phyloP scores from a whole-genome alignment of 805 yeast species.

The Lachancea lanzarotensis region DNA sequence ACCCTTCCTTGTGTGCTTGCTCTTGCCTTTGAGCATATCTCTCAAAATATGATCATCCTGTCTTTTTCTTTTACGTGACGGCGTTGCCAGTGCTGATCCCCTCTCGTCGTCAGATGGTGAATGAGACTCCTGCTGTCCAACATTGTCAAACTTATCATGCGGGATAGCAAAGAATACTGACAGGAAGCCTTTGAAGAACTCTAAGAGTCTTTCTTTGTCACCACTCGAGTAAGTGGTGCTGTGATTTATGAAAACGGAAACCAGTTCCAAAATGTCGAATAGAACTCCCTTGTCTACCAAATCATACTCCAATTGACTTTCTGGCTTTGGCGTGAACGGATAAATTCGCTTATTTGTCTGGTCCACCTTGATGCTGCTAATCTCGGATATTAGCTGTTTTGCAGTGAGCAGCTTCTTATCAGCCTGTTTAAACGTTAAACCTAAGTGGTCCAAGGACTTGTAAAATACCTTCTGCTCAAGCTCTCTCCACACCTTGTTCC shows the following conservation, averaged over 20 bases:
- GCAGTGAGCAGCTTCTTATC: slow-evolving; percentile 89
- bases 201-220: slow-evolving; percentile 72
- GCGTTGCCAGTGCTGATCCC: neutral
- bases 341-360: slow-evolving; percentile 80
- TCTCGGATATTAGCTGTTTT: slow-evolving; percentile 84
- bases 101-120: neutral
- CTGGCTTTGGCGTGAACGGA: slow-evolving; percentile 83
- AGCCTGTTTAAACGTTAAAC: slow-evolving; percentile 92
- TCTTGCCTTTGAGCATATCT: slow-evolving; percentile 49
- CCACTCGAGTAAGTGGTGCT: slow-evolving; percentile 69
- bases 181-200: slow-evolving; percentile 63
- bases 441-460: slow-evolving; percentile 91
- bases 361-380: slow-evolving; percentile 86
- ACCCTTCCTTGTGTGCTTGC: slow-evolving; percentile 15
- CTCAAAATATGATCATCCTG: slow-evolving; percentile 49
- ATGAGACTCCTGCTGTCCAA: slow-evolving; percentile 20
- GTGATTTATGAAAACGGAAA: slow-evolving; percentile 58
- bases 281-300: slow-evolving; percentile 64
- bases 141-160: slow-evolving; percentile 40
- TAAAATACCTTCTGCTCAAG: slow-evolving; percentile 91
- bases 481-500: slow-evolving; percentile 99
- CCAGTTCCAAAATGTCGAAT: slow-evolving; percentile 63
- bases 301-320: slow-evolving; percentile 57
- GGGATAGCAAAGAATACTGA: slow-evolving; percentile 64
- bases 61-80: slow-evolving; percentile 29